Base-by-base conservation (phyloP, 2,329 filamentous ascomycete species). In the Fusarium tanahbumbuense region DNA sequence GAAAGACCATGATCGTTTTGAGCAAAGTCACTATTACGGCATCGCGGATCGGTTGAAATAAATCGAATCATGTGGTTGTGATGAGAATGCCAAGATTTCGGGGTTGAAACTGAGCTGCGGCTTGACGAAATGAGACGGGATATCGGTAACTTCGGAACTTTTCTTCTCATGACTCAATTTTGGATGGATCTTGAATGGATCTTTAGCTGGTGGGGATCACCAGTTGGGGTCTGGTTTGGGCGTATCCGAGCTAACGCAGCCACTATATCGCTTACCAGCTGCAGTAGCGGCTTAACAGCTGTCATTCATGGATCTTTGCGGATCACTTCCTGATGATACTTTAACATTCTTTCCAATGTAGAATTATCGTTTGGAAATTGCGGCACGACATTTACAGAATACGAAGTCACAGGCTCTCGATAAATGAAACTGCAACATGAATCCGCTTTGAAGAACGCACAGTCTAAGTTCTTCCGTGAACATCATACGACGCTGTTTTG, bases 91-190 rank as follows among this genome's bases (percentile, higher is more conserved):
- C 61, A 70, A 63, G 67, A 64, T n/a, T 37, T 37, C 8, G 15
- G 3, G 6, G 1, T 11, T n/a, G 30, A 50, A 11, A 40, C 25
- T 28, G 8, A 27, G 56, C 25, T 25, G 48, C 41, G 32, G 30
- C 28, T 46, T 42, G 54, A 40, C 16, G 30, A 52, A 47, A 53
- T 46, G 52, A 40, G 20, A 27, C 9, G 42, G 34, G 44, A 28
- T 30, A 22, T 59, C 53, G 67, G 67, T 58, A 68, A 27, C 49
- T 48, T 64, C 67, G 57, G 67, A 54, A 44, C 41, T 41, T 58
- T 22, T 50, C 41, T 50, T 45, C 12, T 10, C 28, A 49, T 60
- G 18, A n/a, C 48, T 22, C 22, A 42, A 41, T 15, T 20, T 47
- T 27, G 41, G 42, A 28, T 60, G 22, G 18, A 13, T 48, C 12